Percentiles rank a stretch among this genome's conserved stretches.
These are phyloP conservation scores for Pulveroboletus sp. DNA, from an alignment of 768 basidiomycete genomes.

Conservation along the genomic window DNA sequence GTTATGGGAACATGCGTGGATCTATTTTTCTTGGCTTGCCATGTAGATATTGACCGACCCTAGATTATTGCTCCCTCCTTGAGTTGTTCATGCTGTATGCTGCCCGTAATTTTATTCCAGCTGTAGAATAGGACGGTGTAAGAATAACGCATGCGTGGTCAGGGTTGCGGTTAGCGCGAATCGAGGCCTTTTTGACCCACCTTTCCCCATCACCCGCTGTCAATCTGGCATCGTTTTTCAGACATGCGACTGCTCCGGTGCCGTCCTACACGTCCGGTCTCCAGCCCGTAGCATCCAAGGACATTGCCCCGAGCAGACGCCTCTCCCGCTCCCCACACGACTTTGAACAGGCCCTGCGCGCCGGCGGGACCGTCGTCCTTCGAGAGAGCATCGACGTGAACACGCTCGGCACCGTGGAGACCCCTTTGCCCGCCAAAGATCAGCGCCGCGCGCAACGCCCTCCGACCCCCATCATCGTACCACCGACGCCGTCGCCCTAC, in stretches of 20 bases:
- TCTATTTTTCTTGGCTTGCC: constrained; percentile 31
- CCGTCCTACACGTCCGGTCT: constrained; percentile 51
- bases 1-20: constrained; percentile 19
- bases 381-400: constrained; percentile 72
- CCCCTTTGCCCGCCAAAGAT: constrained; percentile 37
- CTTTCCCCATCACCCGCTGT: constrained; percentile 1
- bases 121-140: constrained; percentile 30
- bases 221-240: constrained; percentile 71
- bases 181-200: neutral
- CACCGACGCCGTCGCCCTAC: constrained; percentile 64
- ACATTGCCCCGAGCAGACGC: constrained; percentile 45
- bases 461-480: constrained; percentile 59
- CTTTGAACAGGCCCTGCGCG: constrained; percentile 74
- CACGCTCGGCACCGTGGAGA: constrained; percentile 56
- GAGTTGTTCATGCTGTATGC: constrained; percentile 30
- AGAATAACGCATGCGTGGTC: constrained; percentile 19
- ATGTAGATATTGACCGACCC: constrained; percentile 28
- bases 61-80: constrained; percentile 33
- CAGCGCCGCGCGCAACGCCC: constrained; percentile 39
- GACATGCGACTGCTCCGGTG: constrained; percentile 43
- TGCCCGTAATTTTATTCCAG: constrained; percentile 32
- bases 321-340: constrained; percentile 74
- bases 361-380: constrained; percentile 64
- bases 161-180: constrained; percentile 15
- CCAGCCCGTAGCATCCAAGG: constrained; percentile 55